phyloP scores from a whole-genome alignment of 164 flowering plant species.

The Chloranthus sessilifolius region DNA sequence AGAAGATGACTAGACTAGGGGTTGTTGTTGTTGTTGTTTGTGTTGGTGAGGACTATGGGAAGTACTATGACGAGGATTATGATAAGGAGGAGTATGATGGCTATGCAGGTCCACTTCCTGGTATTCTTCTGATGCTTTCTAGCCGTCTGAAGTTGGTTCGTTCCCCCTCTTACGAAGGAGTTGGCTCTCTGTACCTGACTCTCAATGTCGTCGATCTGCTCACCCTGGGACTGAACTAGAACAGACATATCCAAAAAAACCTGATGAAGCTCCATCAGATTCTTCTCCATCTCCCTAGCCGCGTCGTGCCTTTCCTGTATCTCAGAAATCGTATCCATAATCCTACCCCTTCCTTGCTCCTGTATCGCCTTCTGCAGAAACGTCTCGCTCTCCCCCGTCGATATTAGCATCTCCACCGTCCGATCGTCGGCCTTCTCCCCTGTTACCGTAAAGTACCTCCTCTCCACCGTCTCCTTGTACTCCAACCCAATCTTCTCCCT shows the following conservation, averaged over 20 bases:
- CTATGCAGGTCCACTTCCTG: conserved; percentile 33
- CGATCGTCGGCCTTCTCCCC: conserved; percentile 25
- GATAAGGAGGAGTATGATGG: conserved; percentile 19
- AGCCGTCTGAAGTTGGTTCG: conserved; percentile 21
- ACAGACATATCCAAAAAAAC: conserved; percentile 32
- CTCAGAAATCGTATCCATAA: conserved; percentile 27
- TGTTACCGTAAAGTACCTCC: conserved; percentile 28
- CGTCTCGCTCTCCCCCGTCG: conserved; percentile 29
- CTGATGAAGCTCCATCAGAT: conserved; percentile 25
- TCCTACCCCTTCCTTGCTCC: conserved; percentile 26
- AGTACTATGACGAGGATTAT: conserved; percentile 23
- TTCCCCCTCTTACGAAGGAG: conserved; percentile 25
- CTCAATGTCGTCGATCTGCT: conserved; percentile 32
- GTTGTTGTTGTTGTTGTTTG: no score
- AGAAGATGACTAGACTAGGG: no score
- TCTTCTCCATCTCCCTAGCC: conserved; percentile 28
- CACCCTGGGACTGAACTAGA: conserved; percentile 24
- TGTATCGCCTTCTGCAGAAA: conserved; percentile 23
- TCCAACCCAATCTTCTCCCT: conserved; percentile 17
- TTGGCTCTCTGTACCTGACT: conserved; percentile 25
- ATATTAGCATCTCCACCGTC: conserved; percentile 21
- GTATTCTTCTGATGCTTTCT: conserved; percentile 25
- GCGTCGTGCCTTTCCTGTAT: conserved; percentile 34
- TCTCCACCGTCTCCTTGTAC: conserved; percentile 27
- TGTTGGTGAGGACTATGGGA: conserved; percentile 5